Evolutionary conservation across 768 basidiomycete genomes (phyloP).

Genomic region (Albatrellus ellisii): DNA sequence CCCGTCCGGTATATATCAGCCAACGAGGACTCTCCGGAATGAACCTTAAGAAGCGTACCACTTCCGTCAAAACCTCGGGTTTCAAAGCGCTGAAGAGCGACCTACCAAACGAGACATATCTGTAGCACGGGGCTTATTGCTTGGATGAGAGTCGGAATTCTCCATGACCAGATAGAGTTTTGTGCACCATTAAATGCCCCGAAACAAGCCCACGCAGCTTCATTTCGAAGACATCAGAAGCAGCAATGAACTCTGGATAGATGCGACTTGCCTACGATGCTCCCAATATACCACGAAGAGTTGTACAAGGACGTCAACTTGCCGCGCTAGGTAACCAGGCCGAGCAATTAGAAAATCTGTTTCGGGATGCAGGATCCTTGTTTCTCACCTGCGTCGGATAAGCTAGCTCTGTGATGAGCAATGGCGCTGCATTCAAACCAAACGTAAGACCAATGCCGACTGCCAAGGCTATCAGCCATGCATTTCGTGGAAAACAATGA

Average conservation of each 20-base stretch:
- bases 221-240: neutral
- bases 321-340: slow-evolving; percentile 26
- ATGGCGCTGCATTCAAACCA: slow-evolving; percentile 47
- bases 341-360: slow-evolving; percentile 9
- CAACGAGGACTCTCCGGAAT: slow-evolving; percentile 59
- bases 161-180: slow-evolving; percentile 43
- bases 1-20: slow-evolving; percentile 46
- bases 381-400: slow-evolving; percentile 53
- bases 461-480: slow-evolving; percentile 16
- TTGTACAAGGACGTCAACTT: slow-evolving; percentile 57
- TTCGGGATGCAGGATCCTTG: neutral
- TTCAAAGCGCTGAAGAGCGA: neutral
- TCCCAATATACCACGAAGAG: slow-evolving; percentile 64
- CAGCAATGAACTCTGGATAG: slow-evolving; percentile 3
- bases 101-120: slow-evolving; percentile 38
- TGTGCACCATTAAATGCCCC: slow-evolving; percentile 23
- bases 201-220: slow-evolving; percentile 35
- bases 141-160: slow-evolving; percentile 52
- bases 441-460: slow-evolving; percentile 55
- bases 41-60: slow-evolving; percentile 28
- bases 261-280: slow-evolving; percentile 39
- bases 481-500: neutral
- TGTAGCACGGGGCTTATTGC: slow-evolving; percentile 45
- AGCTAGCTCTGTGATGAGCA: slow-evolving; percentile 51
- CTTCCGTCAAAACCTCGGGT: neutral